These are phyloP conservation scores for Cordyceps militaris DNA, from an alignment of 2,329 filamentous ascomycete genomes.

Conservation along the genomic window DNA sequence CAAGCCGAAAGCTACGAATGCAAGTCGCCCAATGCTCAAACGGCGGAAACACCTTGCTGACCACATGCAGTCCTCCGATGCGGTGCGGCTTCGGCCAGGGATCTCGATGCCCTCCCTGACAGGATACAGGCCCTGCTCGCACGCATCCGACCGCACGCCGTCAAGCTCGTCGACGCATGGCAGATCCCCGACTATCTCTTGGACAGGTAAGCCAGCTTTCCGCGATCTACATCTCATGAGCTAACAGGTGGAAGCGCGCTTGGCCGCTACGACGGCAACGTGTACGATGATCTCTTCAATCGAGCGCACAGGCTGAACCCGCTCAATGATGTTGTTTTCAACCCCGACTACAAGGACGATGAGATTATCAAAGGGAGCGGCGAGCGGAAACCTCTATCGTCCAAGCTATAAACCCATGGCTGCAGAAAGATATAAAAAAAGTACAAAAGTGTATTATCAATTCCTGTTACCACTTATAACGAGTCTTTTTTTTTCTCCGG, in stretches of 20 bases:
- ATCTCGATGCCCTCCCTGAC: slow-evolving; percentile 6
- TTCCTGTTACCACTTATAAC: background rate
- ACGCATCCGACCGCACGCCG: slow-evolving; percentile 66
- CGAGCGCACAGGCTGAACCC: slow-evolving; percentile 67
- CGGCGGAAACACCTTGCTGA: background rate
- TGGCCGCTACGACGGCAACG: slow-evolving; percentile 64
- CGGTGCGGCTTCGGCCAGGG: background rate
- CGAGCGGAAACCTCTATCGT: slow-evolving; percentile 1
- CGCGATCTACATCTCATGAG: background rate
- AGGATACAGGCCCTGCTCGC: slow-evolving; percentile 35
- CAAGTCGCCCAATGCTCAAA: background rate
- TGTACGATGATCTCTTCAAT: slow-evolving; percentile 72
- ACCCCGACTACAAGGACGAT: slow-evolving; percentile 56
- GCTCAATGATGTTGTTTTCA: slow-evolving; percentile 62
- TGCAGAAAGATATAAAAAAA: background rate
- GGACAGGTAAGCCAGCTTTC: slow-evolving; percentile 39
- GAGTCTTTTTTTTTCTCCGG: background rate
- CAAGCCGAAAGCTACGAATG: slow-evolving; percentile 10
- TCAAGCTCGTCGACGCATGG: slow-evolving; percentile 67
- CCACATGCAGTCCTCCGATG: slow-evolving; percentile 2
- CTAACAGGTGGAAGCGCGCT: slow-evolving; percentile 34
- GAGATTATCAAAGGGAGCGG: slow-evolving; percentile 12
- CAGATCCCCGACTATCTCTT: slow-evolving; percentile 73
- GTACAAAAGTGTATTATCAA: background rate
- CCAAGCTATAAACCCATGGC: background rate